These are phyloP conservation scores for Plenodomus tracheiphilus DNA, from an alignment of 2,329 filamentous ascomycete genomes.

Conservation along the genomic window DNA sequence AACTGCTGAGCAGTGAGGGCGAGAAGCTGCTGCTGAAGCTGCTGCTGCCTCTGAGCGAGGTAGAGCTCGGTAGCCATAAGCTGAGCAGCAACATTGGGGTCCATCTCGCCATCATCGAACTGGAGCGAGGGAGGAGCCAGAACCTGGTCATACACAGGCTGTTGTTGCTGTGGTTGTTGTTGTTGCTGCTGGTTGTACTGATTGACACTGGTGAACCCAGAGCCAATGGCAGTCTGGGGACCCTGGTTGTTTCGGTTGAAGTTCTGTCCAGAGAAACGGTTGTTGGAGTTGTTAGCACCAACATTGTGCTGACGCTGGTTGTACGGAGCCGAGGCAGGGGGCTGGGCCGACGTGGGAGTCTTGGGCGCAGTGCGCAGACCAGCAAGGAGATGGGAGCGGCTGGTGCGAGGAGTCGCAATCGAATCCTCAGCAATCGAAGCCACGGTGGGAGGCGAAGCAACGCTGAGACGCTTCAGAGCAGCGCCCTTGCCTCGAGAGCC, in stretches of 20 bases:
- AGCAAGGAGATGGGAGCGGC: slow-evolving; percentile 90
- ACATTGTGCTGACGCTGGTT: slow-evolving; percentile 57
- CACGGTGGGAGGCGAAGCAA: slow-evolving; percentile 74
- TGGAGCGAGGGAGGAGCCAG: slow-evolving; percentile 81
- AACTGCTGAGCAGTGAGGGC: slow-evolving; percentile 66
- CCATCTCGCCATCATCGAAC: slow-evolving; percentile 72
- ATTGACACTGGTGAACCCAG: slow-evolving; percentile 54
- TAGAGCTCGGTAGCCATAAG: slow-evolving; percentile 90
- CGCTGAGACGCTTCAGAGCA: slow-evolving; percentile 82
- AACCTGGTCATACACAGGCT: slow-evolving; percentile 76
- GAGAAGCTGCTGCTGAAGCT: slow-evolving; percentile 89
- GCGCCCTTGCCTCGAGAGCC: slow-evolving; percentile 83
- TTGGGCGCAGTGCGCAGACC: slow-evolving; percentile 93
- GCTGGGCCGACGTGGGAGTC: slow-evolving; percentile 68
- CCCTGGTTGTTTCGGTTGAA: slow-evolving; percentile 49
- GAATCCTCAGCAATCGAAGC: slow-evolving; percentile 67
- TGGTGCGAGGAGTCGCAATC: slow-evolving; percentile 79
- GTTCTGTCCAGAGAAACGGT: slow-evolving; percentile 50
- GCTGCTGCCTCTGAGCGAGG: slow-evolving; percentile 91
- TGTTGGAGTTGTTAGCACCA: slow-evolving; percentile 50
- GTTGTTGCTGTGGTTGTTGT: slow-evolving; percentile 49
- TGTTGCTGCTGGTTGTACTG: slow-evolving; percentile 42
- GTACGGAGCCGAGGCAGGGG: slow-evolving; percentile 65
- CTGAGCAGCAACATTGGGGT: slow-evolving; percentile 84
- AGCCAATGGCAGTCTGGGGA: slow-evolving; percentile 63